Evolutionary conservation across 148 eudicot genomes (phyloP), one percentile per base, ranked within the genome.

Genomic region (Nepenthes gracilis): DNA sequence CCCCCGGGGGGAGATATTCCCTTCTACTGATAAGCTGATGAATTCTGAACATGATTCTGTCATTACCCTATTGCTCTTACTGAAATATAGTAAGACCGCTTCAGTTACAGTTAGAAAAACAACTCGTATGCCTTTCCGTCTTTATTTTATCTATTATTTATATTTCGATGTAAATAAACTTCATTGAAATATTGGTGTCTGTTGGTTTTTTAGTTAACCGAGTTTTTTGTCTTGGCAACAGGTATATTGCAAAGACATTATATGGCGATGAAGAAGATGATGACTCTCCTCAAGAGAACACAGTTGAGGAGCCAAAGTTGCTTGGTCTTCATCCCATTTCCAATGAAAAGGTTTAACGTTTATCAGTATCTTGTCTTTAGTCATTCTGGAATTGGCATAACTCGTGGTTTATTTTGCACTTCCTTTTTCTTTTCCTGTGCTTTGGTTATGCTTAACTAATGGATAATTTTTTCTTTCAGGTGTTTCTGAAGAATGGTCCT

Each of bases 241-340:
- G 98, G 88, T 86, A 83, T 70, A 88, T 93, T 59, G 95, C 95
- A 35, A 86, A 81, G 65, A 86, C 95, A n/a, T 74, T 88, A 57
- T 78, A 84, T 74, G 91, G 89, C 10, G 95, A 89, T 35, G 95
- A 89, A 45, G 91, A 85, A 6, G 98, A 93, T 0, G 98, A 86
- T 50, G 77, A 62, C 12, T 59, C 60, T 72, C 66, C 80, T 65
- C 80, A 79, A 57, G 61, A 58, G 2, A 63, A 57, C 35, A 58
- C 75, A 52, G 78, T 84, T 57, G 88, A 84, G 71, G 90, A 81
- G 70, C 99, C 96, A 68, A 86, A 93, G 80, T 55, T 86, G 58
- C 77, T 93, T 14, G 99, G 99, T 61, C 65, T 73, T 61, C 77
- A 86, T 85, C 95, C 97, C n/a, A 75, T 59, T 60, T 75, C 86